Conservation (phyloP, 257 asterid species). For the Solanum acaule region DNA sequence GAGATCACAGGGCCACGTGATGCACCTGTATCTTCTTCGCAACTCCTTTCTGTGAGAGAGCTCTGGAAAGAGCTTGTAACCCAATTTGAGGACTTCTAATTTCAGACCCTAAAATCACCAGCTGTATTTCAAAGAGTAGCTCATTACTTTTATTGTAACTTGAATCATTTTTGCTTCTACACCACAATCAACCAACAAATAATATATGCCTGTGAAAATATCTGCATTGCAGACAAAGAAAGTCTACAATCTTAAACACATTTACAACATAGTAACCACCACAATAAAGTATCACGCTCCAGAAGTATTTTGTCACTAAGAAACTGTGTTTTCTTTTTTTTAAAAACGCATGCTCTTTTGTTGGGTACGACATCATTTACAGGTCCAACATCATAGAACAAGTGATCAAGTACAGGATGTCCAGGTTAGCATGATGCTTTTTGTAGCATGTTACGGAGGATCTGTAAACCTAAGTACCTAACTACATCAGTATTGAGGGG, state of each 20-base stretch:
- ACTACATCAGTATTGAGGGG: neutral
- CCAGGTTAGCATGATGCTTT: neutral
- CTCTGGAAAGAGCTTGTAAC: constrained; percentile 81
- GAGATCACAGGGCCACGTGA: neutral
- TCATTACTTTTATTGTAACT: neutral
- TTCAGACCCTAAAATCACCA: constrained; percentile 74
- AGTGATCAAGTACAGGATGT: neutral
- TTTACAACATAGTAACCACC: neutral
- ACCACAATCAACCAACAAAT: neutral
- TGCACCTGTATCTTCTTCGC: constrained; percentile 90
- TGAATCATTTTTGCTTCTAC: neutral
- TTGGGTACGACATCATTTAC: neutral
- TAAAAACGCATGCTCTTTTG: neutral
- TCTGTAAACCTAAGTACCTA: neutral
- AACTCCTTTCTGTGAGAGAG: constrained; percentile 75
- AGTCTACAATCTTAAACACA: neutral
- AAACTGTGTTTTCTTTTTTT: neutral
- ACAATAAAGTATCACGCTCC: neutral
- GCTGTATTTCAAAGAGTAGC: constrained; percentile 27
- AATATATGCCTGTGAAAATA: neutral
- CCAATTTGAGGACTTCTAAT: constrained; percentile 72
- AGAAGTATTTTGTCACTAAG: neutral
- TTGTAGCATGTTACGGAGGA: neutral
- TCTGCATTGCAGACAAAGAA: neutral
- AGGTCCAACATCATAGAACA: neutral